Conservation (phyloP, 805 yeast species). For the Lachancea sp. region DNA sequence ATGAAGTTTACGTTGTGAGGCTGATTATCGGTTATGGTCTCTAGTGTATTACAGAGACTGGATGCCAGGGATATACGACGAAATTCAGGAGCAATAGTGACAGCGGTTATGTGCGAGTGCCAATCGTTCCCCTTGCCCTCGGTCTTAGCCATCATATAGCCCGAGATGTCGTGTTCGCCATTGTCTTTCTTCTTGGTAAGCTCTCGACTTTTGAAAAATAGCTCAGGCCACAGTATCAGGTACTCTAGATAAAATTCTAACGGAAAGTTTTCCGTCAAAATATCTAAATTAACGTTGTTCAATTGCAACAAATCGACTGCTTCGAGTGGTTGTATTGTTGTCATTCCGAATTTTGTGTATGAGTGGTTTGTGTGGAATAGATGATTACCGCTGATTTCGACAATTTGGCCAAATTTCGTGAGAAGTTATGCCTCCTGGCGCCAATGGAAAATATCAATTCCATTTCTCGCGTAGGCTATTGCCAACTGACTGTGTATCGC, state of each 20-base stretch:
- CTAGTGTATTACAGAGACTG: slow-evolving; percentile 65
- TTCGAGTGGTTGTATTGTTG: slow-evolving; percentile 80
- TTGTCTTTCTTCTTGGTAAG: slow-evolving; percentile 30
- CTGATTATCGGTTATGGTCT: slow-evolving; percentile 64
- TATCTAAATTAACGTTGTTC: slow-evolving; percentile 77
- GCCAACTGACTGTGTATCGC: slow-evolving; percentile 9
- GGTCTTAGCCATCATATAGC: slow-evolving; percentile 93
- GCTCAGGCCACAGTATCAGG: slow-evolving; percentile 77
- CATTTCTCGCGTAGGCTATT: slow-evolving; percentile 17
- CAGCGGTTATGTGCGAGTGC: slow-evolving; percentile 97
- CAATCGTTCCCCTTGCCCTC: slow-evolving; percentile 82
- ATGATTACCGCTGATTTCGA: neutral
- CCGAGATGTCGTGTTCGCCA: slow-evolving; percentile 35
- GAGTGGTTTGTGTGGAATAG: neutral
- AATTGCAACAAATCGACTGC: slow-evolving; percentile 74
- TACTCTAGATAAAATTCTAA: slow-evolving; percentile 79
- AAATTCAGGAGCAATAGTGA: slow-evolving; percentile 76
- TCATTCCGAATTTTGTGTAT: slow-evolving; percentile 46
- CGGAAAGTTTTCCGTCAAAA: slow-evolving; percentile 87
- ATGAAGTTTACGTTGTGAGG: slow-evolving; percentile 79
- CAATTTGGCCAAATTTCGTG: neutral
- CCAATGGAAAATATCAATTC: slow-evolving; percentile 10
- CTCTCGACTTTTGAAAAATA: slow-evolving; percentile 71
- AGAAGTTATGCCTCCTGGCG: slow-evolving; percentile 2
- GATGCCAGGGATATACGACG: slow-evolving; percentile 84